These are phyloP conservation scores for Chaetomiaceae sp. DNA, from an alignment of 2,329 filamentous ascomycete genomes.

Conservation along the genomic window DNA sequence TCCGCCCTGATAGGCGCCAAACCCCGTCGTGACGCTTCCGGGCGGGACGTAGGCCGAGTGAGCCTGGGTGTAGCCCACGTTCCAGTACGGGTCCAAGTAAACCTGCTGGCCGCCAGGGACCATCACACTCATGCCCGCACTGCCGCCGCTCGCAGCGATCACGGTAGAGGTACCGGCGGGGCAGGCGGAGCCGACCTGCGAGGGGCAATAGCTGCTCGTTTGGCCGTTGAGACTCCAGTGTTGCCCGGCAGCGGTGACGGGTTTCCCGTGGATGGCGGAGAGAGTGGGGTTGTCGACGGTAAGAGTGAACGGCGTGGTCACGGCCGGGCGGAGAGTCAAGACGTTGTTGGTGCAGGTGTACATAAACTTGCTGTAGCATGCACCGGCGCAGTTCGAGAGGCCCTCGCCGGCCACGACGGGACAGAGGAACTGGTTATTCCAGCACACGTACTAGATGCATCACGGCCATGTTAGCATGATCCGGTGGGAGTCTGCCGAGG, in stretches of 20 bases:
- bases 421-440: constrained; percentile 30
- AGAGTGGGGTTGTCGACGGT: constrained; percentile 30
- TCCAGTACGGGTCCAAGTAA: constrained; percentile 29
- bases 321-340: constrained; percentile 23
- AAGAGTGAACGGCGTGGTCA: constrained; percentile 27
- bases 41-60: constrained; percentile 31
- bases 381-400: constrained; percentile 31
- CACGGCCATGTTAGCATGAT: constrained; percentile 1
- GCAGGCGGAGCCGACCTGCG: constrained; percentile 25
- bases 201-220: constrained; percentile 32
- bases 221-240: constrained; percentile 26
- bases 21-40: constrained; percentile 26
- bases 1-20: constrained; percentile 30
- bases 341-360: constrained; percentile 30
- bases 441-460: constrained; percentile 31
- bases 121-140: constrained; percentile 26
- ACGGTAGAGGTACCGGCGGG: constrained; percentile 28
- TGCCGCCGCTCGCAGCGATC: constrained; percentile 21
- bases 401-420: constrained; percentile 32
- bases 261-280: constrained; percentile 28
- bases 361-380: constrained; percentile 35
- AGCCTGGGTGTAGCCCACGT: constrained; percentile 32
- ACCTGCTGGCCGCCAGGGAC: constrained; percentile 33
- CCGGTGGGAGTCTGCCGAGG: background rate
- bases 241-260: constrained; percentile 28